Evolutionary conservation across 371 early-diverging fungal genomes (phyloP), one percentile per base, ranked within the genome.

Genomic region (Lichtheimia hyalospora): DNA sequence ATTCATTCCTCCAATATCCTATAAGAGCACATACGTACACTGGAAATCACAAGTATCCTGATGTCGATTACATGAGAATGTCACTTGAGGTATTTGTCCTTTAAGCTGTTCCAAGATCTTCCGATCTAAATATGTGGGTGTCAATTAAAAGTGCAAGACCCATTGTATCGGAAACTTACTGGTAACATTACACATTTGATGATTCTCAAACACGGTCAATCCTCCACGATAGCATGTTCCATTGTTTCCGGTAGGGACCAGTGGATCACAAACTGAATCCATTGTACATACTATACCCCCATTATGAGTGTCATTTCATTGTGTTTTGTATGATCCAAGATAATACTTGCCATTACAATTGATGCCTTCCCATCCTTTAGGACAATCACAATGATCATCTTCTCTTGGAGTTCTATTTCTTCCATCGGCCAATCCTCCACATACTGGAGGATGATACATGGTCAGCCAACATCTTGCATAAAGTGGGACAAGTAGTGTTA

Each of bases 351-450:
- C 89, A 70, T 92, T 93, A 73, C 96, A 96, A 62, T 94, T 95
- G 68, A 92, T 87, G 54, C 97, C 97, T 54, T 84, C 85, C 90
- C 94, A 96, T 12, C 95, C 97, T 27, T 89, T 88, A 48, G 87
- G 84, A 70, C 96, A 96, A 23, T 84, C 71, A 62, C 94, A 92
- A 6, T 78, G 69, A 34, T 81, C 71, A 14, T 74, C 81, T 27
- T 74, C 71, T 57, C 91, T 83, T 27, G 84, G 81, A 10, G 71
- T 73, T 58, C 93, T 81, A 13, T 88, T 83, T 39, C 63, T 64
- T 15, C 87, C 88, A 62, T 89, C 90, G 1, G 86, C 69, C 12
- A 91, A 66, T 4, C 81, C 85, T 56, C 89, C 87, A 60, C 90
- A 89, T 25, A 88, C 85, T 86, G 43, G 46, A n/a, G n/a, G n/a